Base-by-base conservation (phyloP, 495 filamentous ascomycete species). In the Penicillium soppii region DNA sequence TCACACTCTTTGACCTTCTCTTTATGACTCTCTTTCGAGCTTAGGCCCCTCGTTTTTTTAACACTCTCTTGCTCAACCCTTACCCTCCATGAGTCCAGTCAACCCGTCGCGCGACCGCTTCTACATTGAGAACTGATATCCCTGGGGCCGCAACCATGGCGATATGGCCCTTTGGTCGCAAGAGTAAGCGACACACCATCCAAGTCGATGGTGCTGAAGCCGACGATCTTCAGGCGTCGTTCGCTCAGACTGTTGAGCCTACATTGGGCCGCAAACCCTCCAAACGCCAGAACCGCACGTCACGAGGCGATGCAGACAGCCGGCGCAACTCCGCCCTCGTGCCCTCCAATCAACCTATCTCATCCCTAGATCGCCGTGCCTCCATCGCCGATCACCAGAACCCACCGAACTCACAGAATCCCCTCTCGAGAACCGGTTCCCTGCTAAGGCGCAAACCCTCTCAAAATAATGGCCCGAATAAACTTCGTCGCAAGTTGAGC, bases 101-200 rank as follows among this genome's bases (percentile, higher is more conserved):
- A 46, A 30, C 52, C 53, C 36, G 17, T 54, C 50, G 53, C 42
- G 51, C 52, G 42, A 55, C 52, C 53, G 54, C 38, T 50, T 50
- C 30, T 54, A 45, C 47, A 61, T 29, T 49, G 42, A 58, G 52
- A 44, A 57, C 54, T 52, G 58, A 60, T 69, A 68, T 90, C 86
- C 38, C 43, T 33, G 50, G 57, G 56, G 25, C 74, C n/a, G n/a
- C n/a, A n/a, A 76, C 65, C 54, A 90, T 89, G 86, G 81, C 82
- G 62, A 73, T 90, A 73, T 91, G 88, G 88, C 88, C 84, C 27
- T 91, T 90, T 67, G 78, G 86, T 67, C 84, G 86, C 49, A 87
- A 77, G 66, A 83, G 54, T 43, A 79, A 77, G 66, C 72, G 66
- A 58, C 74, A 74, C 53, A 76, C 70, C 37, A 75, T 71, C 37